A percentile compares a stretch with the other conserved stretches of the same genome.
Evolutionary conservation across 805 yeast species (phyloP).

Genomic region (Zygotorulaspora danielsina): DNA sequence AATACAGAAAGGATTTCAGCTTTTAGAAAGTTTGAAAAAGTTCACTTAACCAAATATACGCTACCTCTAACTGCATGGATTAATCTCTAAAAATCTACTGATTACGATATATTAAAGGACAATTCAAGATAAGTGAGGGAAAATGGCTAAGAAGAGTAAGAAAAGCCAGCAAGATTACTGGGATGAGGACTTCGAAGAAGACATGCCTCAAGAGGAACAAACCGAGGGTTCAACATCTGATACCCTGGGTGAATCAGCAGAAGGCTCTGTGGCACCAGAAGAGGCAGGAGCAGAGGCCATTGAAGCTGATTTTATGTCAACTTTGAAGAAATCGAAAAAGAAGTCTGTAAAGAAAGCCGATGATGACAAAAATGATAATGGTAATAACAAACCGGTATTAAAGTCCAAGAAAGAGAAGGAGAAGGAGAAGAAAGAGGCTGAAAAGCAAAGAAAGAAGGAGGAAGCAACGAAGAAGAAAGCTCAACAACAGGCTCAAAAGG

Average conservation of each 20-base stretch:
- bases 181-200: slow-evolving; percentile 68
- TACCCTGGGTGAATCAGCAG: slow-evolving; percentile 15
- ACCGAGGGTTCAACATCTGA: slow-evolving; percentile 36
- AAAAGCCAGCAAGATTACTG: slow-evolving; percentile 71
- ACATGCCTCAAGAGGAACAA: slow-evolving; percentile 51
- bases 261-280: slow-evolving; percentile 27
- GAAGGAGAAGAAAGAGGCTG: slow-evolving; percentile 90
- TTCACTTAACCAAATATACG: neutral
- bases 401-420: slow-evolving; percentile 92
- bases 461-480: slow-evolving; percentile 82
- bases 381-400: slow-evolving; percentile 59
- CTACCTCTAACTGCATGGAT: neutral
- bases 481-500: slow-evolving; percentile 57
- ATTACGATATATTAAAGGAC: no score
- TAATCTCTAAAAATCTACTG: no score
- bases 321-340: slow-evolving; percentile 73
- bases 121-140: neutral
- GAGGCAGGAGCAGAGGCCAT: slow-evolving; percentile 43
- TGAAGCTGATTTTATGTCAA: slow-evolving; percentile 72
- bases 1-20: neutral
- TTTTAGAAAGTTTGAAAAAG: neutral
- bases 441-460: slow-evolving; percentile 87
- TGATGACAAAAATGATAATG: slow-evolving; percentile 47
- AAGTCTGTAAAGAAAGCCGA: slow-evolving; percentile 67
- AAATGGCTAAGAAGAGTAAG: slow-evolving; percentile 52